A percentile compares a stretch with the other conserved stretches of the same genome.
These are phyloP conservation scores for Hippophae tibetana DNA, from an alignment of 306 rosid genomes.

Conservation along the genomic window DNA sequence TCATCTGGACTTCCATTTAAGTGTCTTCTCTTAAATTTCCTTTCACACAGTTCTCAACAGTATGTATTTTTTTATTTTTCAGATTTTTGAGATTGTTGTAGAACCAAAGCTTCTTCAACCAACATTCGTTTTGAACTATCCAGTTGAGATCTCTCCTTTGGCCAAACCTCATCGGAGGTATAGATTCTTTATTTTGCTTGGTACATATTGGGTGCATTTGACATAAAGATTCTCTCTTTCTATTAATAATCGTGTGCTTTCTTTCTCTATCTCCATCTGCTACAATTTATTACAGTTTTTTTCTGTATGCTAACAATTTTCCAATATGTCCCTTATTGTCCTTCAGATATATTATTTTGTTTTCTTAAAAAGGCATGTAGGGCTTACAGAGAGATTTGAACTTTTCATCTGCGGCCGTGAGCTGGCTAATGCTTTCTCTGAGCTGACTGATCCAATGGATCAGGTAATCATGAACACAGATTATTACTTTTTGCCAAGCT, in stretches of 20 bases:
- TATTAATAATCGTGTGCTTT: too few species aligned
- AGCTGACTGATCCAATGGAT: constrained; percentile 91
- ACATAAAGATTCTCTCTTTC: neutral
- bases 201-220: neutral
- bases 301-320: neutral
- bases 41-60: constrained; percentile 18
- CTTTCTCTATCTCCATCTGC: too few species aligned
- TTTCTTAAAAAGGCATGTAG: constrained; percentile 34
- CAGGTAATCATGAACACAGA: constrained; percentile 49
- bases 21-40: constrained; percentile 12
- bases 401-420: constrained; percentile 97
- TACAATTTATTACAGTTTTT: too few species aligned
- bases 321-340: neutral
- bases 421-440: constrained; percentile 94
- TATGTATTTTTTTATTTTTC: constrained; percentile 17
- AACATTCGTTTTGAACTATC: constrained; percentile 94
- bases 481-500: neutral
- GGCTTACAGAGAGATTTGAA: constrained; percentile 90
- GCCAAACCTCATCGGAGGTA: constrained; percentile 98
- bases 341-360: neutral
- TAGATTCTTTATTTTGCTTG: constrained; percentile 1
- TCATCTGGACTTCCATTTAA: neutral
- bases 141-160: constrained; percentile 89
- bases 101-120: constrained; percentile 95
- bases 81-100: constrained; percentile 82